Evolutionary conservation across 2,329 filamentous ascomycete species (phyloP), one percentile per base, ranked within the genome.

Genomic region (Pseudocercospora pini-densiflorae): DNA sequence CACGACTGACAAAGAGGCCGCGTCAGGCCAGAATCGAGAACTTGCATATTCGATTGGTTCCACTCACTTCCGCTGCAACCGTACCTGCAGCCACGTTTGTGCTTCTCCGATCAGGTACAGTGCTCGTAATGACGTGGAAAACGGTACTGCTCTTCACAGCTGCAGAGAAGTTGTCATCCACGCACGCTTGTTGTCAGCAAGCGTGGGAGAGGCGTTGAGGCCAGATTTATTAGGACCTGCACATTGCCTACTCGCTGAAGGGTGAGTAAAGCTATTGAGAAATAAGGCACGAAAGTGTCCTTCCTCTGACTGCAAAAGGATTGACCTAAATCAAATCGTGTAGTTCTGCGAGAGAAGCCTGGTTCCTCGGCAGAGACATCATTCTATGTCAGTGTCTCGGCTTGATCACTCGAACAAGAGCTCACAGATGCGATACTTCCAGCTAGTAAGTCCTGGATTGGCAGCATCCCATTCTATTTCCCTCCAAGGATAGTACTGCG

Each of bases 61-160:
- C 5, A 33, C 23, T 29, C 16, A 27, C 16, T 55, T 55, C 51
- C 51, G 51, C 51, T n/a, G 51, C 16, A 55, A n/a, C 51, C 51
- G 51, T 55, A 55, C 51, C 51, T 55, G 51, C 51, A 55, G 51
- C 51, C 51, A 55, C 51, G 7, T 29, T 55, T 24, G 10, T n/a
- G 51, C 16, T 29, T 55, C n/a, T 55, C 51, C 51, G 51, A 19
- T 40, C 36, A 40, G 36, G 36, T 40, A 40, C 36, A 40, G 36
- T n/a, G 14, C 36, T 40, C 36, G 36, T n/a, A n/a, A n/a, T 40
- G 36, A 40, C 36, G 36, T 40, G 36, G 36, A n/a, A 40, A 14
- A 14, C n/a, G 36, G 2, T n/a, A 40, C 14, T n/a, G 5, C 40
- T 43, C 16, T 43, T 43, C 40, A 36, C 40, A 19, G 40, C 40